Evolutionary conservation across 179 eudicot species (phyloP).

Genomic region (Monotropa hypopitys): DNA sequence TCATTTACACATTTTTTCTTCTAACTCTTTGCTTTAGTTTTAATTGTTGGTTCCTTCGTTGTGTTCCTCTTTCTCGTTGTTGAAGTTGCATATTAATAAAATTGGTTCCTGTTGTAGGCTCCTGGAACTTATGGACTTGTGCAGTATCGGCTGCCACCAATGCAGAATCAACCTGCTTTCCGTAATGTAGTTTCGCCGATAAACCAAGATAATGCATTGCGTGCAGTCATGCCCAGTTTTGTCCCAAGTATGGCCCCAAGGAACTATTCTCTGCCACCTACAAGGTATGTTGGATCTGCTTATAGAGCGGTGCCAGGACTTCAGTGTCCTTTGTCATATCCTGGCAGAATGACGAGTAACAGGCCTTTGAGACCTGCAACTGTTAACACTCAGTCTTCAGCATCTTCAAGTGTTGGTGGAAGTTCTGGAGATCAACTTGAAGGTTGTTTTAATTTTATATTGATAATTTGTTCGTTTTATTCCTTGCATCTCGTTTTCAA

Average conservation of each 20-base stretch:
- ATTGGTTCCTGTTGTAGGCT: conserved; percentile 33
- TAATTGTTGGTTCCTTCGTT: neutral
- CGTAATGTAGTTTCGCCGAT: conserved; percentile 34
- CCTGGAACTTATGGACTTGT: conserved; percentile 71
- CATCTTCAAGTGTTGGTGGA: conserved; percentile 61
- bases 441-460: conserved; percentile 35
- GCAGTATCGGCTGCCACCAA: conserved; percentile 61
- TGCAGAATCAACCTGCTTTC: conserved; percentile 59
- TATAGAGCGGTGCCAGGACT: conserved; percentile 48
- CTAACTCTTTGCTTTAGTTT: neutral
- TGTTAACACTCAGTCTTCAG: conserved; percentile 47
- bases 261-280: conserved; percentile 30
- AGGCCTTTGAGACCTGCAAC: conserved; percentile 39
- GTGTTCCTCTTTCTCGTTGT: neutral
- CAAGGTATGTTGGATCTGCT: conserved; percentile 44
- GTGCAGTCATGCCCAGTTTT: conserved; percentile 48
- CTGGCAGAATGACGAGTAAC: conserved; percentile 54
- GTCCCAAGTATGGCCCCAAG: conserved; percentile 47
- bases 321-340: conserved; percentile 61
- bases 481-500: neutral
- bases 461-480: neutral
- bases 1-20: neutral
- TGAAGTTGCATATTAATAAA: neutral
- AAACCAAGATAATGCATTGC: conserved; percentile 55
- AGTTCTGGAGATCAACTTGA: conserved; percentile 63